A percentile compares a stretch with the other conserved stretches of the same genome.
These are phyloP conservation scores for Coffea humblotiana DNA, from an alignment of 305 asterid genomes.

Conservation along the genomic window DNA sequence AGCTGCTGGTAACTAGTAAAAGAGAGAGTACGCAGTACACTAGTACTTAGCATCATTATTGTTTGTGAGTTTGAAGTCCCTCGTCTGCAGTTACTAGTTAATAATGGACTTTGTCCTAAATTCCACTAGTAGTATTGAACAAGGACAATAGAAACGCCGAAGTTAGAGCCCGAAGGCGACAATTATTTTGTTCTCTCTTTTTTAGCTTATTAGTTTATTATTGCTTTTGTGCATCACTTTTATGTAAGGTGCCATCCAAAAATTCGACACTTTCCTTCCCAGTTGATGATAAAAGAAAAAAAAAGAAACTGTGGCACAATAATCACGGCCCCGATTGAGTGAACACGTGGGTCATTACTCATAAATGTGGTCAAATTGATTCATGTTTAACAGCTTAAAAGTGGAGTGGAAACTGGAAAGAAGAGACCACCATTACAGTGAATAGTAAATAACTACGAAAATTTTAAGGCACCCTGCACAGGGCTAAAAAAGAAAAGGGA, in stretches of 20 bases:
- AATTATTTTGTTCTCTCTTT: slow-evolving; percentile 4
- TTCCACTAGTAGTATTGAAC: neutral
- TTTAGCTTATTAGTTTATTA: neutral
- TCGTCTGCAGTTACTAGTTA: neutral
- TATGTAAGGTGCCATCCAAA: neutral
- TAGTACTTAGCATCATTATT: neutral
- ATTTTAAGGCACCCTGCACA: slow-evolving; percentile 43
- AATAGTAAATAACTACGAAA: slow-evolving; percentile 25
- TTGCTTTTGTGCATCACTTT: neutral
- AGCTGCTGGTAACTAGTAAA: neutral
- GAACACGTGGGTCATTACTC: neutral
- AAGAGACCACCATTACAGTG: slow-evolving; percentile 20
- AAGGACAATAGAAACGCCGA: slow-evolving; percentile 7
- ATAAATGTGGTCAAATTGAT: slow-evolving; percentile 18
- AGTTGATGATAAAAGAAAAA: neutral
- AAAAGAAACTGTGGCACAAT: neutral
- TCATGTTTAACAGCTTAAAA: slow-evolving; percentile 14
- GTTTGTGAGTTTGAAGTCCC: no score
- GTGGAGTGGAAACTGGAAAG: slow-evolving; percentile 22
- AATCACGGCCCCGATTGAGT: slow-evolving; percentile 23
- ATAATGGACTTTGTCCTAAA: neutral
- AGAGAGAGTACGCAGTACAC: neutral
- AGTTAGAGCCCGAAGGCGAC: neutral
- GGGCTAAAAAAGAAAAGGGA: slow-evolving; percentile 8
- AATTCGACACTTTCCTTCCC: no score